These are phyloP conservation scores for Pittosporum tobira DNA, from an alignment of 129 eudicot genomes.

Conservation along the genomic window DNA sequence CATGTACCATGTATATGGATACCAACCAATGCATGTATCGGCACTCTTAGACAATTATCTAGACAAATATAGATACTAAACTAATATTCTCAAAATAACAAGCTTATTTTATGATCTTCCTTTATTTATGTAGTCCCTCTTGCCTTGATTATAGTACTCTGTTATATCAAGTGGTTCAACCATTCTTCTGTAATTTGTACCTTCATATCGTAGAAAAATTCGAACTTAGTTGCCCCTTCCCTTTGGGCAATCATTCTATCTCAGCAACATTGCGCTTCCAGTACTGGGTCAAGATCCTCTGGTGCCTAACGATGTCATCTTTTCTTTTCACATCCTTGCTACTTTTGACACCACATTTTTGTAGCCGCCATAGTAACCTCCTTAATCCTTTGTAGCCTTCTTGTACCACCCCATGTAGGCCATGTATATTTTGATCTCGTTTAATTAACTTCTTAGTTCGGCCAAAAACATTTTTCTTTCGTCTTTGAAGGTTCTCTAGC, in stretches of 20 bases:
- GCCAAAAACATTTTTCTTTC: constrained; percentile 11
- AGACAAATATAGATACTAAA: no score
- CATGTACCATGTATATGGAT: no score
- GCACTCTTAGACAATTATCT: no score
- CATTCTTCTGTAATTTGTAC: constrained; percentile 42
- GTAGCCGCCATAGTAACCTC: constrained; percentile 40
- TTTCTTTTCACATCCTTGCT: constrained; percentile 4
- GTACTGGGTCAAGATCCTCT: constrained; percentile 17
- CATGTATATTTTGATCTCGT: constrained; percentile 29
- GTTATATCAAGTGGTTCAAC: constrained; percentile 56
- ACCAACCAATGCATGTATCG: no score
- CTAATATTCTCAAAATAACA: no score
- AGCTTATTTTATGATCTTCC: no score
- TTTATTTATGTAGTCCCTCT: constrained; percentile 10
- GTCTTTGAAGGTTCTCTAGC: background rate
- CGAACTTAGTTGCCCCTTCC: constrained; percentile 18
- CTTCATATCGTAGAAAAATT: constrained; percentile 23
- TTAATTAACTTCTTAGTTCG: constrained; percentile 33
- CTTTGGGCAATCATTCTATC: constrained; percentile 27
- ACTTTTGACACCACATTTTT: constrained; percentile 9
- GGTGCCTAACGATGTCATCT: constrained; percentile 8
- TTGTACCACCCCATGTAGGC: constrained; percentile 48
- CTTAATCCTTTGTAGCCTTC: constrained; percentile 3
- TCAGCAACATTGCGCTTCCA: constrained; percentile 28
- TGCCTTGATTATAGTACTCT: constrained; percentile 25